A percentile compares a stretch with the other conserved stretches of the same genome.
Conservation (phyloP, 1,284 basidiomycete genomes). For the Neolentinus lepideus region DNA sequence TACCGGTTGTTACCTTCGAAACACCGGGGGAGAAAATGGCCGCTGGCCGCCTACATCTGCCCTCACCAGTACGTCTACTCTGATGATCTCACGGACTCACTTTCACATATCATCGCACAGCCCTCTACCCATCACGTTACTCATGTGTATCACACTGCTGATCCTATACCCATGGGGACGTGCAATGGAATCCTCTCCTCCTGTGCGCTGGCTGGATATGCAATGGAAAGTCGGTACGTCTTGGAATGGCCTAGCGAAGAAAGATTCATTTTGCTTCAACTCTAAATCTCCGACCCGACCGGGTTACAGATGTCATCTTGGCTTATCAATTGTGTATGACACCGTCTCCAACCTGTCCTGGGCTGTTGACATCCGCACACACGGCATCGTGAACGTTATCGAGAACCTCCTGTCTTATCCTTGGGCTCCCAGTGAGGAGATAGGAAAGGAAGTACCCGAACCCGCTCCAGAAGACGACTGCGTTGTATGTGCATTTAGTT, state of each 20-base stretch:
- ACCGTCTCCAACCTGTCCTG: slow-evolving; percentile 83
- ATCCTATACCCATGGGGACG: slow-evolving; percentile 81
- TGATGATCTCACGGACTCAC: slow-evolving; percentile 2
- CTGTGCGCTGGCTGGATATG: slow-evolving; percentile 70
- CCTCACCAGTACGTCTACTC: slow-evolving; percentile 56
- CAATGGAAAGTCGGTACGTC: slow-evolving; percentile 64
- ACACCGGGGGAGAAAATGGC: slow-evolving; percentile 89
- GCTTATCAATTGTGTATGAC: slow-evolving; percentile 83
- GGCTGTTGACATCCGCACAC: slow-evolving; percentile 76
- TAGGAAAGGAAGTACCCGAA: slow-evolving; percentile 54
- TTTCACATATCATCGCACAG: slow-evolving; percentile 22
- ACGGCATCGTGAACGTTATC: slow-evolving; percentile 80
- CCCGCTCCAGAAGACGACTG: slow-evolving; percentile 47
- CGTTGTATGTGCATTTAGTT: slow-evolving; percentile 37
- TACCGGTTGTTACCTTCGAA: slow-evolving; percentile 86
- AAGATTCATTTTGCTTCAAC: no score
- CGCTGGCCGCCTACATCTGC: slow-evolving; percentile 82
- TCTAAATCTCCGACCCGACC: no score
- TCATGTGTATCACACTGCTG: slow-evolving; percentile 83
- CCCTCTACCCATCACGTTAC: slow-evolving; percentile 70
- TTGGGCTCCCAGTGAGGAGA: slow-evolving; percentile 59
- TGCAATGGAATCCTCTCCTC: slow-evolving; percentile 73
- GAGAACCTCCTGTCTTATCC: slow-evolving; percentile 65
- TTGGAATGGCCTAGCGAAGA: no score
- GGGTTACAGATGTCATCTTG: slow-evolving; percentile 68